Base-by-base conservation (phyloP, 306 rosid genomes). In the Rosa chinensis region DNA sequence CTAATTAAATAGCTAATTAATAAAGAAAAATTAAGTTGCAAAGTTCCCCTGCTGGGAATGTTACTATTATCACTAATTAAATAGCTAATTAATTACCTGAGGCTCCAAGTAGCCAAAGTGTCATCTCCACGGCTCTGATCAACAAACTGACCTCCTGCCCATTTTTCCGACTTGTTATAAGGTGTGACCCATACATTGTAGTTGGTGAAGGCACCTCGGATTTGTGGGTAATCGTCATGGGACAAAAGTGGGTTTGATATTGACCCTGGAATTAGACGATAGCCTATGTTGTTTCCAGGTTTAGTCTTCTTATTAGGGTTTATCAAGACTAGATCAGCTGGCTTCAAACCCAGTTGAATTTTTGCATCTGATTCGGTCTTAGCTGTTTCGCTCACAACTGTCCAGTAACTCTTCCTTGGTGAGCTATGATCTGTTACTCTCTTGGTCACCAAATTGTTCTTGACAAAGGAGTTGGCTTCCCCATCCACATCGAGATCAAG, bases 401-500 rank as follows among this genome's bases (percentile, higher is more conserved):
- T 86, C 97, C 92, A 87, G n/a, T 88, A 91, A 23, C 92, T 91
- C 75, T 89, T 91, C 21, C 92, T 85, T 43, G 84, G 85, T 8
- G 91, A 79, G 44, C 80, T 87, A 13, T 75, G 70, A 53, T 89
- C 85, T 0, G 25, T 81, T 13, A 87, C 85, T 49, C 80, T 82
- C 28, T 77, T 76, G 0, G 92, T 72, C 83, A 88, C 90, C 75
- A 92, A 78, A 77, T 52, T 77, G n/a, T 83, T 80, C 74, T 84
- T 87, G 75, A 85, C 83, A 32, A 89, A 86, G 18, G 96, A 90
- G 71, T 92, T 92, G 0, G 76, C 77, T 40, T 48, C 83, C 3
- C 91, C 92, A 23, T 90, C 97, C 12, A 92, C 75, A 67, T 89
- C 96, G 1, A 90, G 83, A 66, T 90, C 92, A 10, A 92, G 91